Percentiles rank a stretch among this genome's conserved stretches.
Evolutionary conservation across 306 rosid species (phyloP).

Genomic region (Canavalia ensiformis): DNA sequence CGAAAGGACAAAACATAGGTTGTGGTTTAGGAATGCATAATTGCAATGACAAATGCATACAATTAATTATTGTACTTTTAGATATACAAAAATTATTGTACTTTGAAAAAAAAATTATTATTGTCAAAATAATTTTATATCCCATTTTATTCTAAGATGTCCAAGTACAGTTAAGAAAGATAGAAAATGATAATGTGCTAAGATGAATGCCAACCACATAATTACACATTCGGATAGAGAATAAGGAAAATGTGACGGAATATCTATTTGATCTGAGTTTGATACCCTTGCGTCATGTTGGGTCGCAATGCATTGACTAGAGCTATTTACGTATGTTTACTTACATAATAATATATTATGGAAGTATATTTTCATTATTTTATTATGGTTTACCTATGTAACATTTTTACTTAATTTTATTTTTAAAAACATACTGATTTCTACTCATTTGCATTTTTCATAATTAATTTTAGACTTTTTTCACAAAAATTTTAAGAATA

Average conservation of each 20-base stretch:
- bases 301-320: neutral
- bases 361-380: neutral
- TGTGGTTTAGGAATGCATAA: slow-evolving; percentile 14
- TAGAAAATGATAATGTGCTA: slow-evolving; percentile 13
- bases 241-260: neutral
- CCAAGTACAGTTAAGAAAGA: neutral
- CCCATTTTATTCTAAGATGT: neutral
- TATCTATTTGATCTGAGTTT: neutral
- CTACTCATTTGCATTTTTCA: neutral
- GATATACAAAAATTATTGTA: neutral
- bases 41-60: slow-evolving; percentile 14
- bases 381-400: neutral
- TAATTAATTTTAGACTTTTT: neutral
- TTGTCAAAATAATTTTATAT: neutral
- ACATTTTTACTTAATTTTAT: neutral
- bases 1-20: neutral
- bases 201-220: slow-evolving; percentile 18
- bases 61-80: slow-evolving; percentile 9
- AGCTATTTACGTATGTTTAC: neutral
- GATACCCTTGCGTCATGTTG: neutral
- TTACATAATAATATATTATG: neutral
- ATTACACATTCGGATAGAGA: neutral
- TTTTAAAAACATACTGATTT: neutral
- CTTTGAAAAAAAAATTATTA: neutral
- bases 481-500: too few relatives aligned